These are phyloP conservation scores for Boletus pseudopeckii DNA, from an alignment of 768 basidiomycete species.

Conservation along the genomic window DNA sequence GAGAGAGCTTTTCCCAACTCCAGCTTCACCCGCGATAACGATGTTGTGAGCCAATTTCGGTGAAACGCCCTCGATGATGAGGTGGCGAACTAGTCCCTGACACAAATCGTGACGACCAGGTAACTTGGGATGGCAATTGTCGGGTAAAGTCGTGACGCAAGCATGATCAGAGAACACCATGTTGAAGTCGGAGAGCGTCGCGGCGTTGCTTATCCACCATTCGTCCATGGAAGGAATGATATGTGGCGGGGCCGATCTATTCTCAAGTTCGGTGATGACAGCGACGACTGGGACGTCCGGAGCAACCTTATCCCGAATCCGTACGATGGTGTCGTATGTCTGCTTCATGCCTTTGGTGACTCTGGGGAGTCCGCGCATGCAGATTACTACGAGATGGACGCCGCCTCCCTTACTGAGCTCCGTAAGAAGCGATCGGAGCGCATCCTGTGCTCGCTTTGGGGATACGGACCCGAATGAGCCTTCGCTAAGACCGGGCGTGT, in stretches of 20 bases:
- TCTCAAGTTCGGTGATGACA: conserved; percentile 34
- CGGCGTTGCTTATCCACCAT: conserved; percentile 39
- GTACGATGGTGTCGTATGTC: conserved; percentile 22
- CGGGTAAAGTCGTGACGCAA: conserved; percentile 20
- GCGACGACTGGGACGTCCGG: conserved; percentile 22
- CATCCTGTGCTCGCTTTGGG: conserved; percentile 24
- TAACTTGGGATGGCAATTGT: conserved; percentile 21
- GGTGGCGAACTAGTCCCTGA: conserved; percentile 12
- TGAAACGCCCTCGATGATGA: conserved; percentile 18
- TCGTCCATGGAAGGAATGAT: conserved; percentile 30
- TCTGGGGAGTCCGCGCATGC: conserved; percentile 26
- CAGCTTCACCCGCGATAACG: conserved; percentile 24
- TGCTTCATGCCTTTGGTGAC: conserved; percentile 27
- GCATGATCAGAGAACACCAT: conserved; percentile 33
- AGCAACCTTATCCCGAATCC: conserved; percentile 19
- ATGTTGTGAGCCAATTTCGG: conserved; percentile 23
- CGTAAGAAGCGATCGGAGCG: conserved; percentile 25
- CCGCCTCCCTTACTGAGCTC: conserved; percentile 17
- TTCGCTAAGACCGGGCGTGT: conserved; percentile 33
- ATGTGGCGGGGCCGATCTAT: conserved; percentile 14
- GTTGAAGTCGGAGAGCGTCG: conserved; percentile 22
- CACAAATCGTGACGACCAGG: conserved; percentile 19
- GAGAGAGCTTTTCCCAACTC: conserved; percentile 30
- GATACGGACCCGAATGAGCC: conserved; percentile 22
- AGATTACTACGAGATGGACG: conserved; percentile 26